Evolutionary conservation across 495 filamentous ascomycete genomes (phyloP), one percentile per base, ranked within the genome.

Genomic region (Copromyces sp.): DNA sequence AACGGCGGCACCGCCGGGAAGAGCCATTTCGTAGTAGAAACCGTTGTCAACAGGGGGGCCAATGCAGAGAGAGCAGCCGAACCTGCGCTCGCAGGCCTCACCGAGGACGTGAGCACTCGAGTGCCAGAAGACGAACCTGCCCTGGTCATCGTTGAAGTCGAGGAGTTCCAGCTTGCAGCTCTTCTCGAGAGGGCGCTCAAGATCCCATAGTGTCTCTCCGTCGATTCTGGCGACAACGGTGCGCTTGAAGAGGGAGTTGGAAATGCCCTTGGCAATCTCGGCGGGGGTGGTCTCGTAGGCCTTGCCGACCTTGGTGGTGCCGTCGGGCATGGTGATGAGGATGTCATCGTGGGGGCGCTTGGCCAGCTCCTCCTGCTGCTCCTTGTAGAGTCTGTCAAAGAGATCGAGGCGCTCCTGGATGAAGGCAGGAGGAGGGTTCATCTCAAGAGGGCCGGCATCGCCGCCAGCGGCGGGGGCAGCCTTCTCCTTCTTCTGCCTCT

Each of bases 1-100:
- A 35, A 99, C 94, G 42, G 90, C 90, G 69, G 87, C 89, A 76
- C 87, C 88, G 35, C 89, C 91, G 35, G 91, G 90, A 29, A 97
- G 87, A 17, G 90, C 90, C 94, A 98, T 97, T 79, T 99, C 95
- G 81, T 98, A 98, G 86, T 96, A 98, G 87, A 98, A 99, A 42
- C 96, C 95, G 81, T 94, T 90, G 16, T 94, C 90, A 40, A 93
- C 79, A 32, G 78, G 95, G 29, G 95, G 95, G 9, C 95, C 95
- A 77, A 97, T 94, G 75, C 93, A 97, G 68, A 99, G 86, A 73
- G 94, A 89, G 83, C 94, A 98, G 65, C 91, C 92, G 80, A 92
- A 99, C 74, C 94, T 88, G 74, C 90, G 88, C 81, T 99, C 96
- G 47, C 90, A 92, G 68, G 94, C 93, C 81, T 98, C 95, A 71